phyloP scores from a whole-genome alignment of 2,329 filamentous ascomycete species.

The Cryphonectria nitschkei region DNA sequence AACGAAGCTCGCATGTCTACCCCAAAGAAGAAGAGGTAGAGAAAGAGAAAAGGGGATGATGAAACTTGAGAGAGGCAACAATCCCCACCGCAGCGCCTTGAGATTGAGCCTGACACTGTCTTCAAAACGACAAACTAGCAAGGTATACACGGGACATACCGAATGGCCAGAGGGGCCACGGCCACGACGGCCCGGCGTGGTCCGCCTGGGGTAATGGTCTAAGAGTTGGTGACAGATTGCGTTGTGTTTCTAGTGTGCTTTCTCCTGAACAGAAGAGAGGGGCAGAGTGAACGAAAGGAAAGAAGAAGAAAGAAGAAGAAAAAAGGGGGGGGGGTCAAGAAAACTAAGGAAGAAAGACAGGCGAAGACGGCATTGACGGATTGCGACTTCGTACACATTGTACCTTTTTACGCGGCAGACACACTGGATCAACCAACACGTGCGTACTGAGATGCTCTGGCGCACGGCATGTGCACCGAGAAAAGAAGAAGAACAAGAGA shows the following conservation, averaged over 20 bases:
- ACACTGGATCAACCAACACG: not conserved
- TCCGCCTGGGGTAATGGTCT: not conserved
- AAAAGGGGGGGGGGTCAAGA: too few species aligned
- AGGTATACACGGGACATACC: not conserved
- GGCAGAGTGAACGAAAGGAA: too few species aligned
- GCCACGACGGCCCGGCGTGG: not conserved
- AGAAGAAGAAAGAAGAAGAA: not conserved
- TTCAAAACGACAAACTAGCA: not conserved
- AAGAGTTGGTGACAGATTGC: not conserved
- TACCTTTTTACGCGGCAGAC: not conserved
- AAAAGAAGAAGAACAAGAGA: not conserved
- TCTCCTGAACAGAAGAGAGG: not conserved
- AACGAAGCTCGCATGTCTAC: not conserved
- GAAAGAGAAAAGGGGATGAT: not conserved
- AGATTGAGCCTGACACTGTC: not conserved
- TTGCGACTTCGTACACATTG: not conserved
- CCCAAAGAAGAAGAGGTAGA: not conserved
- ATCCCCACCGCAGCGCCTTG: not conserved
- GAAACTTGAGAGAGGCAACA: not conserved
- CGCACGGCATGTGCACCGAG: not conserved
- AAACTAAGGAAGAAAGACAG: too few species aligned
- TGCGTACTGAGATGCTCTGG: not conserved
- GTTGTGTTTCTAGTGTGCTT: not conserved
- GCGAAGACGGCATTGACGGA: not conserved
- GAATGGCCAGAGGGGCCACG: slow-evolving; percentile 1